Evolutionary conservation across 1,284 basidiomycete species (phyloP), one percentile per base, ranked within the genome.

Genomic region (Tausonia pullulans): DNA sequence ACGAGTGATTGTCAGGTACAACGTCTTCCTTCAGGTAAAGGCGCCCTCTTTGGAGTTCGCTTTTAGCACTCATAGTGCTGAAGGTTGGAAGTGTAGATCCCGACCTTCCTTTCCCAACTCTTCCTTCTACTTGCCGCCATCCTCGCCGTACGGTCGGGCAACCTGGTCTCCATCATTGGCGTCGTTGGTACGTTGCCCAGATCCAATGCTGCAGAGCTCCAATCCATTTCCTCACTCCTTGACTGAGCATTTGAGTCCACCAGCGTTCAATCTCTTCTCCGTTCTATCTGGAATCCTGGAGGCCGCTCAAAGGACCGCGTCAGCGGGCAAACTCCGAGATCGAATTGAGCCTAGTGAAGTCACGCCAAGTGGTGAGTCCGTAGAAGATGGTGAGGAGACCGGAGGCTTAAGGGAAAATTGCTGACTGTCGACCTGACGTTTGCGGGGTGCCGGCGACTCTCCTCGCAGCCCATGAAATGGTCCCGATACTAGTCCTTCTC

Each of bases 281-380:
- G 14, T 2, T 53, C 40, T n/a, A 9, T 13, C 27, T 53, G 1
- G 40, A 60, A 51, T 60, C 16, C 45, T 60, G 16, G 59, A 60
- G 39, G 59, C 59, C 8, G 48, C 49, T 44, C 59, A 60, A 43
- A 27, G 59, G 40, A 60, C 59, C 0, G 48, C 59, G 10, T 43
- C 49, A n/a, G 59, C 59, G 5, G 59, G 59, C 39, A 51, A 60
- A 16, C 40, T 60, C 5, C 5, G 59, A 51, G 59, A 53, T 16
- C 27, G 59, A 5, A 60, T 60, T 16, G 48, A 60, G n/a, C 59
- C 59, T 13, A 48, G 27, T 27, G 27, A 27, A 27, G 27, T 27
- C 27, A 27, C 27, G 27, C 27, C 27, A 27, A 27, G 2, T 27
- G 27, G 27, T 27, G 27, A 27, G 27, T 27, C 27, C 27, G 27